Evolutionary conservation across 352 stramenopile genomes (phyloP).

Genomic region (Phytophthora pluvialis): DNA sequence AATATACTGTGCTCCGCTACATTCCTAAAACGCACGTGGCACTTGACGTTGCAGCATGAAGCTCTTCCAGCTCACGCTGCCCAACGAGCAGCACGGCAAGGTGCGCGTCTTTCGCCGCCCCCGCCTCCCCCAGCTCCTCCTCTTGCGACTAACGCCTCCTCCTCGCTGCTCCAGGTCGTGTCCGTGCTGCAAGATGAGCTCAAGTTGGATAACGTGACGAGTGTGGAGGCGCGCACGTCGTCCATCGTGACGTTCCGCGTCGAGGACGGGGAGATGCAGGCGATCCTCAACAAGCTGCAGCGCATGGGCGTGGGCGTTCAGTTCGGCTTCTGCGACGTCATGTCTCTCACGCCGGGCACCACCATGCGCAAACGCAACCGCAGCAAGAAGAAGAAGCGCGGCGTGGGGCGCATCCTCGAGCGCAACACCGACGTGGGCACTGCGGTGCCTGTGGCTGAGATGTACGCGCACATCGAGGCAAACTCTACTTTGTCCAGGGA

Average conservation of each 20-base stretch:
- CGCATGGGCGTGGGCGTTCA: constrained; percentile 83
- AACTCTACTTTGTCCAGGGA: constrained; percentile 83
- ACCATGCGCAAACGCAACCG: constrained; percentile 67
- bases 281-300: constrained; percentile 84
- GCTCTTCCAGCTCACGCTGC: constrained; percentile 89
- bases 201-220: constrained; percentile 85
- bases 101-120: constrained; percentile 18
- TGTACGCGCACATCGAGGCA: constrained; percentile 87
- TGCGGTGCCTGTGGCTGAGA: constrained; percentile 85
- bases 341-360: constrained; percentile 86
- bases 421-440: constrained; percentile 84
- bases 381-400: constrained; percentile 62
- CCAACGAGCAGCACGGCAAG: constrained; percentile 84
- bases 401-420: constrained; percentile 72
- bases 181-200: constrained; percentile 83
- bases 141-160: not conserved
- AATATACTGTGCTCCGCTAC: constrained; percentile 2
- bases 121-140: not conserved
- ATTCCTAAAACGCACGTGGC: not conserved
- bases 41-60: constrained; percentile 56
- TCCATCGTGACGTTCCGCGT: constrained; percentile 89
- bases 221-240: constrained; percentile 83
- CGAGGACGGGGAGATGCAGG: constrained; percentile 86
- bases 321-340: constrained; percentile 90
- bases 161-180: constrained; percentile 53